Percentiles rank a stretch among this genome's conserved stretches.
Conservation (phyloP, 139 green algal species). For the Chlorella sp. region DNA sequence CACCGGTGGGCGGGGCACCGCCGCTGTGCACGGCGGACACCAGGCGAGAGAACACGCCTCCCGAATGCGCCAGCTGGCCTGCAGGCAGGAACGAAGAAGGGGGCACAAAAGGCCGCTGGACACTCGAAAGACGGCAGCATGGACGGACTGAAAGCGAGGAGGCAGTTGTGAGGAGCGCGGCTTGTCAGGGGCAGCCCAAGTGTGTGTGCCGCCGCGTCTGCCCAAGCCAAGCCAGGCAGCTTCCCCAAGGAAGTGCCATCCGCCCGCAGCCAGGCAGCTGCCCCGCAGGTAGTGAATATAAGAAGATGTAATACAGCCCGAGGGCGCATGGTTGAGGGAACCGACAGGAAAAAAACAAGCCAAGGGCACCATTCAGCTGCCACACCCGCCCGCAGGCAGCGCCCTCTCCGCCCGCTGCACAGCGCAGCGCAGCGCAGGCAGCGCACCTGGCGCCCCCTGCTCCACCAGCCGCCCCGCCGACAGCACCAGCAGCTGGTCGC, state of each 20-base stretch:
- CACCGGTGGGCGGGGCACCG: not conserved
- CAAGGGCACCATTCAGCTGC: no score
- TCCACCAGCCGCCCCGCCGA: conserved; percentile 75
- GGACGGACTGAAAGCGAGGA: not conserved
- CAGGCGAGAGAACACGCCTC: conserved; percentile 58
- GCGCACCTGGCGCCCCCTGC: conserved; percentile 52
- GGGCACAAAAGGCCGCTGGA: no score
- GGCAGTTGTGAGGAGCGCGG: not conserved
- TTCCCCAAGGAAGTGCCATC: not conserved
- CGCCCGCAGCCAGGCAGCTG: not conserved
- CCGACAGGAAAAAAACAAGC: no score
- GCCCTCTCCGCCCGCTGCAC: no score
- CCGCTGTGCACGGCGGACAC: conserved; percentile 43
- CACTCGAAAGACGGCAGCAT: no score
- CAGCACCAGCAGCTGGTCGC: conserved; percentile 85
- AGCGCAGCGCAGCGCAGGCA: not conserved
- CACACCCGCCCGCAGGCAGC: not conserved
- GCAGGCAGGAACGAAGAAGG: not conserved
- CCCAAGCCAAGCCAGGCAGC: no score
- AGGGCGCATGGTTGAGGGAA: no score
- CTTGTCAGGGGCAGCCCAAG: not conserved
- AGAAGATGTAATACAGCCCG: no score
- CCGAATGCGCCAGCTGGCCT: conserved; percentile 47
- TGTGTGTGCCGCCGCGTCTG: no score
- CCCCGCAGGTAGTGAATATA: no score